Conservation (phyloP, 2,329 filamentous ascomycete genomes). For the Cordyceps farinosa region DNA sequence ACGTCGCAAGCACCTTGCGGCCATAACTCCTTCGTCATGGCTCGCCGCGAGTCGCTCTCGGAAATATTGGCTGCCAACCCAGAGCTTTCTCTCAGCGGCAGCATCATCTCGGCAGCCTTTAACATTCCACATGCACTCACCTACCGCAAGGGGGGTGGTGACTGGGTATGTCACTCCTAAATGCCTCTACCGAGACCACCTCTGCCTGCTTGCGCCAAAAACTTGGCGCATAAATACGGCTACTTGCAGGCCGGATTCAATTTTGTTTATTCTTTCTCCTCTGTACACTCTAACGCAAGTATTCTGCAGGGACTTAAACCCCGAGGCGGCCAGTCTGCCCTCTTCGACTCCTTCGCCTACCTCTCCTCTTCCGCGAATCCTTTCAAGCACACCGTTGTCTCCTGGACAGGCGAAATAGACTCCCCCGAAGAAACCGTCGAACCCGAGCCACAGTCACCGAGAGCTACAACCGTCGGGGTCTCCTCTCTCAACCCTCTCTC, state of each 20-base stretch:
- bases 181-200: slow-evolving; percentile 3
- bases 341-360: slow-evolving; percentile 87
- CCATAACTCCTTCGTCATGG: slow-evolving; percentile 33
- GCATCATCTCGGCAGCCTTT: slow-evolving; percentile 64
- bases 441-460: slow-evolving; percentile 42
- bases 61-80: slow-evolving; percentile 56
- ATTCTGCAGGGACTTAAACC: slow-evolving; percentile 62
- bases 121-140: slow-evolving; percentile 58
- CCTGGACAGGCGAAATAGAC: slow-evolving; percentile 89
- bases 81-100: slow-evolving; percentile 57
- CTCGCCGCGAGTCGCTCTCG: slow-evolving; percentile 48
- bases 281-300: not conserved
- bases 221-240: not conserved
- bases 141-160: slow-evolving; percentile 54
- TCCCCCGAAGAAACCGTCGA: slow-evolving; percentile 44
- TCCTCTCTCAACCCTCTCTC: slow-evolving; percentile 69
- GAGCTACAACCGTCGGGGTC: slow-evolving; percentile 46
- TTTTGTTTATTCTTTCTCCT: slow-evolving; percentile 5
- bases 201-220: not conserved
- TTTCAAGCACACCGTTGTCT: slow-evolving; percentile 90
- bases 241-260: not conserved
- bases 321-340: slow-evolving; percentile 81
- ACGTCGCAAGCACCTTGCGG: slow-evolving; percentile 16
- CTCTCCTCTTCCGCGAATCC: slow-evolving; percentile 77
- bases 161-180: slow-evolving; percentile 48